phyloP scores from a whole-genome alignment of 768 basidiomycete species.

The Amanita rimosa region DNA sequence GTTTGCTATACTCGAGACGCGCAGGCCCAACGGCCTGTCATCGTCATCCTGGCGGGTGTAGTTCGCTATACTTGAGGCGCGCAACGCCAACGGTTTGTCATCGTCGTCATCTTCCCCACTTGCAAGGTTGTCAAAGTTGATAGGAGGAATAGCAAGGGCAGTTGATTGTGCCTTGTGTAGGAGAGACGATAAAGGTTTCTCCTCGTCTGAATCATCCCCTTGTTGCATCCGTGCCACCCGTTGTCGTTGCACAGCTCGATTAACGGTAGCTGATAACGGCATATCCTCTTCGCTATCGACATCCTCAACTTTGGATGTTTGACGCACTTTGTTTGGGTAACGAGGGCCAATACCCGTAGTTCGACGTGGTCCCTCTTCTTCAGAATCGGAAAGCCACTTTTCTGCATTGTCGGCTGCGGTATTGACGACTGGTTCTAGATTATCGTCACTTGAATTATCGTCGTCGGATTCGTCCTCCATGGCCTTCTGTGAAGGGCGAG shows the following conservation, averaged over 20 bases:
- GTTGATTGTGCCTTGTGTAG: conserved; percentile 34
- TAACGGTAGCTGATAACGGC: conserved; percentile 58
- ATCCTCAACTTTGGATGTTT: conserved; percentile 15
- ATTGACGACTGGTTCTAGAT: conserved; percentile 27
- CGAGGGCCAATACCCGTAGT: conserved; percentile 50
- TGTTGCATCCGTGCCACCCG: conserved; percentile 22
- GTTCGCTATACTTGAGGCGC: conserved; percentile 30
- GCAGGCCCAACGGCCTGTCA: conserved; percentile 61
- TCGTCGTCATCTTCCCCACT: conserved; percentile 39
- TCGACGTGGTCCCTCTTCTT: conserved; percentile 37
- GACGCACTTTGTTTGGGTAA: conserved; percentile 25
- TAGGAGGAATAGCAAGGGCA: conserved; percentile 25
- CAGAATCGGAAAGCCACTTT: conserved; percentile 14
- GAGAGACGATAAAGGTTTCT: conserved; percentile 56
- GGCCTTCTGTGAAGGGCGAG: conserved; percentile 24
- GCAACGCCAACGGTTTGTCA: conserved; percentile 60
- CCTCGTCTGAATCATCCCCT: conserved; percentile 50
- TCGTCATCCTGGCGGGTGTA: conserved; percentile 32
- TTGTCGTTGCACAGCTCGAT: conserved; percentile 41
- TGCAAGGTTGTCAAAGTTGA: conserved; percentile 26
- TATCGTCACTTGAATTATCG: conserved; percentile 30
- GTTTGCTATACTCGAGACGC: conserved; percentile 36
- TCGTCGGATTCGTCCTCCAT: conserved; percentile 43
- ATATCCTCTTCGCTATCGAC: conserved; percentile 73
- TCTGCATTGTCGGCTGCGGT: conserved; percentile 51